Evolutionary conservation across 75 land plant genomes (phyloP).

Genomic region (Gnetum montanum): DNA sequence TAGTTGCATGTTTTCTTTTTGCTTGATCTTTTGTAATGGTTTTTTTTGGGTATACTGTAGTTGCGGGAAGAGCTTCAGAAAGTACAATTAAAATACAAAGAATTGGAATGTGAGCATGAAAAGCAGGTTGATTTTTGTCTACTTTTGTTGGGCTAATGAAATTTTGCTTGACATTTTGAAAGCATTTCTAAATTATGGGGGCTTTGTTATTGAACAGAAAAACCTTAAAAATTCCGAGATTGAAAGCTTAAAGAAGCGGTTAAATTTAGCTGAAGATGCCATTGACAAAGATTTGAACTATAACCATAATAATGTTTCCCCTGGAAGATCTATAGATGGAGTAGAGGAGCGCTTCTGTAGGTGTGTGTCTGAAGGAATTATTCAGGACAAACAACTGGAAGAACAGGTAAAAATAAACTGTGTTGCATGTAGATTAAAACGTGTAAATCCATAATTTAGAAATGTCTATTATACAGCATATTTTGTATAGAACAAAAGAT

Average conservation of each 20-base stretch:
- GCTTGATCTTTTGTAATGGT: too few relatives aligned
- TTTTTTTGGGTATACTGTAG: too few relatives aligned
- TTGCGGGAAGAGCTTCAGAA: conserved; percentile 21
- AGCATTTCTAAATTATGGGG: background rate
- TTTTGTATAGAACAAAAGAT: conserved; percentile 41
- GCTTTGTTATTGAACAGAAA: conserved; percentile 21
- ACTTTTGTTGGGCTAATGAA: background rate
- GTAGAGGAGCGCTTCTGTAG: conserved; percentile 19
- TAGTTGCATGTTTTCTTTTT: too few relatives aligned
- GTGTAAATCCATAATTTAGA: conserved; percentile 48
- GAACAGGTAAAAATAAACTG: conserved; percentile 35
- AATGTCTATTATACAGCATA: conserved; percentile 48
- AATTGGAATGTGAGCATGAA: conserved; percentile 31
- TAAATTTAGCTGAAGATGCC: conserved; percentile 23
- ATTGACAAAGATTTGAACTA: conserved; percentile 15
- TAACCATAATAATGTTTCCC: conserved; percentile 6
- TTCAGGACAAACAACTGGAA: conserved; percentile 52
- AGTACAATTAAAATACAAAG: conserved; percentile 32
- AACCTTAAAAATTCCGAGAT: conserved; percentile 29
- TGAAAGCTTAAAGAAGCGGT: conserved; percentile 30
- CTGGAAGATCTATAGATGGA: conserved; percentile 3
- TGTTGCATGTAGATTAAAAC: conserved; percentile 20
- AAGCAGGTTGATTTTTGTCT: conserved; percentile 18
- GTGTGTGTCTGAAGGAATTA: conserved; percentile 38
- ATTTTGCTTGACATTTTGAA: background rate